Evolutionary conservation across 2,329 filamentous ascomycete species (phyloP), one percentile per base, ranked within the genome.

Genomic region (Fusarium sp.): DNA sequence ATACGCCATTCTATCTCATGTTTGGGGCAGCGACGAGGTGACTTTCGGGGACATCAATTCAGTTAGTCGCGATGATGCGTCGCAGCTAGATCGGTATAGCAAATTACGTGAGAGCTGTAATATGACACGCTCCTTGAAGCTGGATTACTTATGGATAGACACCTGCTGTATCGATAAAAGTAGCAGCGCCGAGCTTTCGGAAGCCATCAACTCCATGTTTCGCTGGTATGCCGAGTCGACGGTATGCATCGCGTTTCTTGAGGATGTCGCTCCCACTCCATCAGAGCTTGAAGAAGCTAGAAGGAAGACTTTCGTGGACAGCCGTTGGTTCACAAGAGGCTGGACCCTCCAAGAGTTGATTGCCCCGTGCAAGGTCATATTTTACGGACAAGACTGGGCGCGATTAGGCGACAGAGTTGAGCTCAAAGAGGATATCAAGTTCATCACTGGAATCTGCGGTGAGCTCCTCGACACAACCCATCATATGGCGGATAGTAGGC

Each of bases 201-300:
- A 76, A 21, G 75, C 74, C 26, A 76, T 76, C 60, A 76, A 76
- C 40, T 78, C 76, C 51, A 78, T 78, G 76, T 78, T 76, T 49
- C 68, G 72, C 7, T 78, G 76, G 76, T 78, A 78, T 42, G 70
- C 71, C 7, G 60, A 71, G 17, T 71, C 76, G 2, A 36, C 39
- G 4, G 57, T 75, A 10, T 78, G 76, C 50, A 68, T 76, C 24
- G 73, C 72, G 6, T 76, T 67, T 34, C 59, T 78, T 7, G 61
- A 69, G 6, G 74, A 76, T 24, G 71, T 76, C 6, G 19, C 31
- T 9, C 11, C 31, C 11, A 21, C 31, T 8, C 11, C 31, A 9
- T 22, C 24, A 2, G 50, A 54, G 6, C 68, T 59, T 6, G 33
- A 54, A 11, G 40, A 51, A 6, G 62, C 45, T 17, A 39, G 28